A percentile compares a stretch with the other conserved stretches of the same genome.
These are phyloP conservation scores for Zymoseptoria pseudotritici DNA, from an alignment of 2,329 filamentous ascomycete species.

Conservation along the genomic window DNA sequence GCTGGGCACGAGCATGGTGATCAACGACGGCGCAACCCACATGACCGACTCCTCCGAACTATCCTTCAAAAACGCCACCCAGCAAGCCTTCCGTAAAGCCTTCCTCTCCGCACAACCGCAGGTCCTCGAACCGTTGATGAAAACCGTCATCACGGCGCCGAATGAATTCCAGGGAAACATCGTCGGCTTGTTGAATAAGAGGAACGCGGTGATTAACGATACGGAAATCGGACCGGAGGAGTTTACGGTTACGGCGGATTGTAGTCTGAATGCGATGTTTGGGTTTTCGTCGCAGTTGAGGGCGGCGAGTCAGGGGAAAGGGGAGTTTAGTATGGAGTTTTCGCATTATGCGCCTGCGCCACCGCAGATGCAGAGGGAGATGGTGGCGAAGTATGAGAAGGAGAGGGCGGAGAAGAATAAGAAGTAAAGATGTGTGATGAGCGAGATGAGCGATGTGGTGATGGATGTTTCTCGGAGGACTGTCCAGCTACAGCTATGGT, in stretches of 20 bases:
- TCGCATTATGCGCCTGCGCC: conserved; percentile 88
- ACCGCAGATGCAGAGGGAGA: conserved; percentile 76
- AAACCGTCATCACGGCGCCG: conserved; percentile 90
- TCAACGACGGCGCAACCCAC: conserved; percentile 95
- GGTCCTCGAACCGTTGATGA: conserved; percentile 94
- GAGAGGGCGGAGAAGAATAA: conserved; percentile 57
- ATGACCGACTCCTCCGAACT: conserved; percentile 97
- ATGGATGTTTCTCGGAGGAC: no score
- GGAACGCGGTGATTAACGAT: conserved; percentile 88
- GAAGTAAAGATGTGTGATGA: conserved; percentile 44
- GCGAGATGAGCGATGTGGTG: no score
- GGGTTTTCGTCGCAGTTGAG: conserved; percentile 87
- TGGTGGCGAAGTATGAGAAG: conserved; percentile 62
- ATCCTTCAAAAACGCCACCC: conserved; percentile 88
- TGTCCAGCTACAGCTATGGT: no score
- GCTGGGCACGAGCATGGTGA: conserved; percentile 79
- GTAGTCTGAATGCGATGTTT: conserved; percentile 94
- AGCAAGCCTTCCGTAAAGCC: conserved; percentile 92
- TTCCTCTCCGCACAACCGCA: conserved; percentile 74
- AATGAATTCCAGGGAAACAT: conserved; percentile 97
- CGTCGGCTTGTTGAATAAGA: conserved; percentile 92
- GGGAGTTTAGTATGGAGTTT: conserved; percentile 98
- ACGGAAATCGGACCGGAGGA: conserved; percentile 91
- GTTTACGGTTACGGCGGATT: conserved; percentile 87
- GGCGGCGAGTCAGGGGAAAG: conserved; percentile 94